Percentiles rank a stretch among this genome's conserved stretches.
Conservation (phyloP, 2,329 filamentous ascomycete genomes). For the Ceratocystis cubensis region DNA sequence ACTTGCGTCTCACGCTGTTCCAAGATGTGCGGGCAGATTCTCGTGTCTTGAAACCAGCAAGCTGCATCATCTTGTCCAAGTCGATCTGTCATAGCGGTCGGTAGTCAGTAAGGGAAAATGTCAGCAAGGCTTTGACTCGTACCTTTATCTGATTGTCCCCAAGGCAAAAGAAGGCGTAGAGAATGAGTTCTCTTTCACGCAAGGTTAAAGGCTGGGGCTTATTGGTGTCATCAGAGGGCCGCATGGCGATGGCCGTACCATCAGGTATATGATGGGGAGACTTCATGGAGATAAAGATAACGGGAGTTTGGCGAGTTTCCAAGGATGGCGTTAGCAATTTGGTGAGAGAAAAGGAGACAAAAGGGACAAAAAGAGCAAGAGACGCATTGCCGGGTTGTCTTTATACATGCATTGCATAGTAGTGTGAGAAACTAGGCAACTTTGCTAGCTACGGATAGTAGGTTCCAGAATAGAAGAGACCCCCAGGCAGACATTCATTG, state of each 20-base stretch:
- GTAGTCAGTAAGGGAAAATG: background rate
- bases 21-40: background rate
- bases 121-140: background rate
- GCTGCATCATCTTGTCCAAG: background rate
- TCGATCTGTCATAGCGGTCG: background rate
- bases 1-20: slow-evolving; percentile 1
- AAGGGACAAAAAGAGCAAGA: too few relatives aligned
- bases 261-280: background rate
- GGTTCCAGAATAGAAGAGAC: too few relatives aligned
- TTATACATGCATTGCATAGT: too few relatives aligned
- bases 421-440: too few relatives aligned
- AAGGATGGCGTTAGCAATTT: too few relatives aligned
- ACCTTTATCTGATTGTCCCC: background rate
- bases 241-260: background rate
- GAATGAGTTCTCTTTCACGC: background rate
- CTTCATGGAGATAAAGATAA: background rate
- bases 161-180: background rate
- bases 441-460: too few relatives aligned
- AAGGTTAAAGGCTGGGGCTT: background rate
- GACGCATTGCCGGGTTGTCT: too few relatives aligned
- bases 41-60: background rate
- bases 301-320: too few relatives aligned
- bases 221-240: background rate
- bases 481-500: too few relatives aligned
- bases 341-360: too few relatives aligned